Percentiles rank a stretch among this genome's conserved stretches.
Evolutionary conservation across 1,284 basidiomycete species (phyloP).

Genomic region (Jaminaea rosea): DNA sequence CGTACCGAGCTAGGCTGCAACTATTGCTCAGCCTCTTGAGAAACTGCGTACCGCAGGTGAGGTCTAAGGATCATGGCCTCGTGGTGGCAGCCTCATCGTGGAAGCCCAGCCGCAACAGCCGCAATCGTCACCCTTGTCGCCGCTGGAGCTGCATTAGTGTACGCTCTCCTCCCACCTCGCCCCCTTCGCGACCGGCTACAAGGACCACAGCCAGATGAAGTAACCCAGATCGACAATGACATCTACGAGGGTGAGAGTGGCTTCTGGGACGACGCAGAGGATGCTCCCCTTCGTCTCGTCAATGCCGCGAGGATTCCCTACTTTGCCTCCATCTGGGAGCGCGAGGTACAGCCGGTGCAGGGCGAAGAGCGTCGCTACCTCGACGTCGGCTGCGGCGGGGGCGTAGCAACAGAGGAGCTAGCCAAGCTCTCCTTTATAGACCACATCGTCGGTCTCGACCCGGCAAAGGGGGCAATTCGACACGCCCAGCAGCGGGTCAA

Average conservation of each 20-base stretch:
- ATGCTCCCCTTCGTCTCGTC: slow-evolving; percentile 9
- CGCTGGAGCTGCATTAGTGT: too few relatives aligned
- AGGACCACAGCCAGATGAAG: too few relatives aligned
- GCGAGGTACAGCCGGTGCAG: not conserved
- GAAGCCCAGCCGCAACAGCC: too few relatives aligned
- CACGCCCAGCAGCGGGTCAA: slow-evolving; percentile 5
- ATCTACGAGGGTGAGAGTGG: slow-evolving; percentile 14
- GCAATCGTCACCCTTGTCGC: too few relatives aligned
- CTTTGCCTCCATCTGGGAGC: slow-evolving; percentile 16
- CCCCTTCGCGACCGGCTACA: too few relatives aligned
- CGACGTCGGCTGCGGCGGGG: slow-evolving; percentile 21
- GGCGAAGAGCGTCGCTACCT: slow-evolving; percentile 7
- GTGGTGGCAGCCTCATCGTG: too few relatives aligned
- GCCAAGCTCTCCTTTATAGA: not conserved
- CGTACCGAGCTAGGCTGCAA: too few relatives aligned
- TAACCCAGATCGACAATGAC: slow-evolving; percentile 21
- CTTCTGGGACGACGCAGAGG: slow-evolving; percentile 11
- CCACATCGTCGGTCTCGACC: not conserved
- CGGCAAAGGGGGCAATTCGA: not conserved
- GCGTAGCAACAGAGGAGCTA: slow-evolving; percentile 20
- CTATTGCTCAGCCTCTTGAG: too few relatives aligned
- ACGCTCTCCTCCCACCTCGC: too few relatives aligned
- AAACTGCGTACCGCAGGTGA: too few relatives aligned
- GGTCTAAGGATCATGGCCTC: too few relatives aligned
- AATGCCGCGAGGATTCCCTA: slow-evolving; percentile 20